phyloP scores from a whole-genome alignment of 192 early-diverging fungal species.

The Funneliformis mosseae region DNA sequence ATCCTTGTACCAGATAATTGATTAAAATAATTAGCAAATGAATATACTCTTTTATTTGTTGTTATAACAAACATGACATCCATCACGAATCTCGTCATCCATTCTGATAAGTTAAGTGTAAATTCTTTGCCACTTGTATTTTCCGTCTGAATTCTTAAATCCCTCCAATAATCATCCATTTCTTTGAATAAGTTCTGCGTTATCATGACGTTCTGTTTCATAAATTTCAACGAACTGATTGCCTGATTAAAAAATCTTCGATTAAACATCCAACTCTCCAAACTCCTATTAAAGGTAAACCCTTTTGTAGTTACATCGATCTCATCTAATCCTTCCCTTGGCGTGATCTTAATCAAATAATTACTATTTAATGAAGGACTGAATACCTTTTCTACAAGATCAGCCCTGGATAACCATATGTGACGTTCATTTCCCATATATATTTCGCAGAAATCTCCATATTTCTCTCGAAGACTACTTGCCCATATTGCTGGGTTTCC shows the following conservation, averaged over 20 bases:
- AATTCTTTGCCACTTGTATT: neutral
- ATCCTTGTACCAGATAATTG: neutral
- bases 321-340: constrained; percentile 21
- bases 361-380: constrained; percentile 27
- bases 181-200: constrained; percentile 11
- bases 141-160: neutral
- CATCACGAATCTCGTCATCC: neutral
- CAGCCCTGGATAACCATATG: constrained; percentile 8
- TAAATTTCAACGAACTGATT: constrained; percentile 9
- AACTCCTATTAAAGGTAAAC: constrained; percentile 14
- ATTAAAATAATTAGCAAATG: constrained; percentile 23
- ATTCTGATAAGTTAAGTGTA: constrained; percentile 14
- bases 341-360: constrained; percentile 8
- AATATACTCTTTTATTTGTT: constrained; percentile 2
- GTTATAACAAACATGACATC: neutral
- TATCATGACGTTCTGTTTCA: neutral
- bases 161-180: constrained; percentile 25
- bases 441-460: constrained; percentile 33
- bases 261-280: constrained; percentile 24
- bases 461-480: neutral
- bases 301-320: constrained; percentile 6
- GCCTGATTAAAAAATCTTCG: constrained; percentile 16
- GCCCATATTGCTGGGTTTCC: constrained; percentile 2
- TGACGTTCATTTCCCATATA: constrained; percentile 30
- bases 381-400: constrained; percentile 22